A percentile compares a stretch with the other conserved stretches of the same genome.
phyloP scores from a whole-genome alignment of 108 stramenopile genomes.

The Pseudonitzschia multistriata region DNA sequence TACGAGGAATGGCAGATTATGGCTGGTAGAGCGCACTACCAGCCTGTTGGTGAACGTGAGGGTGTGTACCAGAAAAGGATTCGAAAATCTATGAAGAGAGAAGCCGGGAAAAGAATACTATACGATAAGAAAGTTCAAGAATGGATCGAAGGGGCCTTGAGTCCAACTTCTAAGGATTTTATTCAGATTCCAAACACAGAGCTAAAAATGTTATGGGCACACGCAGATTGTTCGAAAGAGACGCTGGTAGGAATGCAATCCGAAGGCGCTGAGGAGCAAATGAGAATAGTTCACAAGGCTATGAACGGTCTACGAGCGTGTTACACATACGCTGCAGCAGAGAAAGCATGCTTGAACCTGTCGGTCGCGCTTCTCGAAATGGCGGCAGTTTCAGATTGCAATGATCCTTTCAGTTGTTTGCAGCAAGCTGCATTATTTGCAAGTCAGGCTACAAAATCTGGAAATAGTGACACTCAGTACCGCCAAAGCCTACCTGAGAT shows the following conservation, averaged over 20 bases:
- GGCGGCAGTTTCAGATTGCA: conserved; percentile 46
- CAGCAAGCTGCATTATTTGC: conserved; percentile 86
- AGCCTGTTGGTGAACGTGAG: conserved; percentile 17
- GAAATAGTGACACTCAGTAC: conserved; percentile 63
- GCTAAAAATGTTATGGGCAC: conserved; percentile 18
- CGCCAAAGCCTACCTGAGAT: conserved; percentile 50
- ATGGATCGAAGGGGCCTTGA: neutral
- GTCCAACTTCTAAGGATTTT: conserved; percentile 19
- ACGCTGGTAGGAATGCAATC: neutral
- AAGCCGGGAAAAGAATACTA: neutral
- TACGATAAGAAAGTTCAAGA: conserved; percentile 15
- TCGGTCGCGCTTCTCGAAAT: conserved; percentile 62
- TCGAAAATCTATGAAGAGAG: conserved; percentile 1
- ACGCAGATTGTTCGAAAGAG: neutral
- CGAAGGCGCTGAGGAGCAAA: conserved; percentile 16
- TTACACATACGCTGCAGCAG: conserved; percentile 55
- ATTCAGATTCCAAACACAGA: conserved; percentile 23
- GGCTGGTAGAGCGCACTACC: neutral
- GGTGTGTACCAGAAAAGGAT: conserved; percentile 1
- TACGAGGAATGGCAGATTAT: conserved; percentile 35
- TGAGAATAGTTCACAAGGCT: conserved; percentile 49
- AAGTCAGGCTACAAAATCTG: conserved; percentile 62
- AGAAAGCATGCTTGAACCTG: conserved; percentile 64
- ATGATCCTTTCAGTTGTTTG: conserved; percentile 73
- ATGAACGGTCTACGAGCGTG: conserved; percentile 56